A percentile compares a stretch with the other conserved stretches of the same genome.
Conservation (phyloP, 2,329 filamentous ascomycete species). For the Penicillium sp. region DNA sequence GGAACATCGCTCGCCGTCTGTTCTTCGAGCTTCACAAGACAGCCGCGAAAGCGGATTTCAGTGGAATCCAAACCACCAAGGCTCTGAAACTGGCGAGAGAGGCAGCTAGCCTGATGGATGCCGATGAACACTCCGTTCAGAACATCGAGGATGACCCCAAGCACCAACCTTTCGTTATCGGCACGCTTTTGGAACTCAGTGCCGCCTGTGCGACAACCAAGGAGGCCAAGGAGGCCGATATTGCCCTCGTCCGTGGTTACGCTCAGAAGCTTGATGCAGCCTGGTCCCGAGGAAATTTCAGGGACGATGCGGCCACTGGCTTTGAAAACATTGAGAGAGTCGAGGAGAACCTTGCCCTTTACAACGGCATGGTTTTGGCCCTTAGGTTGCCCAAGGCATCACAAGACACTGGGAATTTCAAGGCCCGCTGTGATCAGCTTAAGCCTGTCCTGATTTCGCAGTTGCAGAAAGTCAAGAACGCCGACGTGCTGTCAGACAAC, state of each 20-base stretch:
- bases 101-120: constrained; percentile 38
- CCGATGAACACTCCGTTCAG: constrained; percentile 32
- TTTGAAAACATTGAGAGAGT: constrained; percentile 25
- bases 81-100: constrained; percentile 37
- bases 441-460: constrained; percentile 24
- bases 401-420: neutral
- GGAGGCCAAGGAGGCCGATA: constrained; percentile 43
- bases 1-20: constrained; percentile 33
- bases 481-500: neutral
- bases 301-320: constrained; percentile 14
- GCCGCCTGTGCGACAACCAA: constrained; percentile 45
- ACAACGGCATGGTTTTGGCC: constrained; percentile 45
- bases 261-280: constrained; percentile 38
- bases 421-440: neutral
- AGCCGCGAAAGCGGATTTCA: constrained; percentile 36
- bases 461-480: constrained; percentile 43
- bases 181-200: constrained; percentile 46
- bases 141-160: constrained; percentile 36
- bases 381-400: constrained; percentile 12
- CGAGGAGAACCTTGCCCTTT: constrained; percentile 37
- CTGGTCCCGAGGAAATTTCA: constrained; percentile 32
- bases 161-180: constrained; percentile 44
- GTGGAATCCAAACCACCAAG: constrained; percentile 32
- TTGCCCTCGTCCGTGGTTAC: constrained; percentile 42
- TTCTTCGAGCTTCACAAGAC: constrained; percentile 41